Evolutionary conservation across 2,329 filamentous ascomycete genomes (phyloP), one percentile per base, ranked within the genome.

Genomic region (Zymoseptoria pseudotritici): DNA sequence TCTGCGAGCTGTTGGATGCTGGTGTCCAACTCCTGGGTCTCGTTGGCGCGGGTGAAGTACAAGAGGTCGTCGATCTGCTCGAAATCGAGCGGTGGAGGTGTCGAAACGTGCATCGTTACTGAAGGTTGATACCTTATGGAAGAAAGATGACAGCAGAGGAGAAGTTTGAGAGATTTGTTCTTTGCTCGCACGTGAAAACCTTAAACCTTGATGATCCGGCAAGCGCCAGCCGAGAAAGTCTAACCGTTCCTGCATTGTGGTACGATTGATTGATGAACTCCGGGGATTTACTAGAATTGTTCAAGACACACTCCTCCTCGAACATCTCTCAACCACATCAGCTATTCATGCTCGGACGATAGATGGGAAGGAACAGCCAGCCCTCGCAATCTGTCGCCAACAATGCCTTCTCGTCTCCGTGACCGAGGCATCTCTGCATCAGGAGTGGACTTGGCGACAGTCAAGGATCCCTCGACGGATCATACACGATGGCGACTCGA

Each of bases 61-160:
- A 97, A 84, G 65, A 97, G 83, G 76, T 97, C 93, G 73, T 97
- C 92, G 69, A 95, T 87, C 74, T 91, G 85, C 57, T 96, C 92
- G 72, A 89, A 86, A 55, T 83, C 83, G 54, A 93, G 78, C 66
- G 57, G 53, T 17, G 61, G 61, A 1, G 56, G 56, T 2, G 61
- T 50, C 29, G 54, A 20, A 19, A 54, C 46, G 55, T 63, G 58
- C 63, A 65, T 65, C 52, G 21, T 50, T 4, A 19, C 20, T 53
- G 49, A 2, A 36, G 19, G 21, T 4, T 42, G 20, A n/a, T n/a
- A n/a, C n/a, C n/a, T 17, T 21, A 36, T 42, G 42, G 10, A 56
- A 11, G 31, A 26, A 50, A 36, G 26, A 17, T 10, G 19, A 36
- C 13, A 49, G 54, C 21, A 50, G 42, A 42, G 20, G 19, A 26